These are phyloP conservation scores for Populus alba DNA, from an alignment of 345 rosid genomes.

Conservation along the genomic window DNA sequence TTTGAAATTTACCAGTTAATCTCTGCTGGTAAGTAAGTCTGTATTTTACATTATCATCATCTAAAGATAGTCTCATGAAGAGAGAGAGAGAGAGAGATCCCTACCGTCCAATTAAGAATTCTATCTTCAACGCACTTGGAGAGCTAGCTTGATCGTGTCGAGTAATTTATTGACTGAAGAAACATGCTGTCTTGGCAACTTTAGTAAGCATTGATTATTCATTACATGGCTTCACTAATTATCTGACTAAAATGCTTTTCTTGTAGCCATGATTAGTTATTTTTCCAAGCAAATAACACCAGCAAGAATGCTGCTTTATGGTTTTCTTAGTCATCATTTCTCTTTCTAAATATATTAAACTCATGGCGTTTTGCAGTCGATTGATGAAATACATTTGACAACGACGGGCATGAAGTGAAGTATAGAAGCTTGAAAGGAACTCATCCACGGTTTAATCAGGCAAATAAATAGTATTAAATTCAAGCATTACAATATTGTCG, in stretches of 20 bases:
- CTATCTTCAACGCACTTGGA: not conserved
- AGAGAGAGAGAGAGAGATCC: too few species aligned
- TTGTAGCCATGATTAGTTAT: slow-evolving; percentile 17
- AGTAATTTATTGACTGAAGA: not conserved
- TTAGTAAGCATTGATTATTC: not conserved
- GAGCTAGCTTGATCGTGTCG: not conserved
- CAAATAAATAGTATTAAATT: not conserved
- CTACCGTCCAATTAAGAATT: not conserved
- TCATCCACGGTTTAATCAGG: not conserved
- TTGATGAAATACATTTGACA: not conserved
- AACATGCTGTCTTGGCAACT: not conserved
- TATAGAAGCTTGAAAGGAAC: not conserved
- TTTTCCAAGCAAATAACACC: slow-evolving; percentile 16
- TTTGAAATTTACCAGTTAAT: too few species aligned
- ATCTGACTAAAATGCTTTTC: slow-evolving; percentile 15
- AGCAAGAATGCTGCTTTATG: not conserved
- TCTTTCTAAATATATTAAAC: not conserved
- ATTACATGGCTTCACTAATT: not conserved
- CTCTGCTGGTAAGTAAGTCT: too few species aligned
- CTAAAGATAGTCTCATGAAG: too few species aligned
- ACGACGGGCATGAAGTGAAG: not conserved
- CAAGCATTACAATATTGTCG: not conserved
- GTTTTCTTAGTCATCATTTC: not conserved
- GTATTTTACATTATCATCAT: too few species aligned
- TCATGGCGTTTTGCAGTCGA: not conserved